Evolutionary conservation across 1,284 basidiomycete genomes (phyloP), one percentile per base, ranked within the genome.

Genomic region (Malassezia yamatoensis): DNA sequence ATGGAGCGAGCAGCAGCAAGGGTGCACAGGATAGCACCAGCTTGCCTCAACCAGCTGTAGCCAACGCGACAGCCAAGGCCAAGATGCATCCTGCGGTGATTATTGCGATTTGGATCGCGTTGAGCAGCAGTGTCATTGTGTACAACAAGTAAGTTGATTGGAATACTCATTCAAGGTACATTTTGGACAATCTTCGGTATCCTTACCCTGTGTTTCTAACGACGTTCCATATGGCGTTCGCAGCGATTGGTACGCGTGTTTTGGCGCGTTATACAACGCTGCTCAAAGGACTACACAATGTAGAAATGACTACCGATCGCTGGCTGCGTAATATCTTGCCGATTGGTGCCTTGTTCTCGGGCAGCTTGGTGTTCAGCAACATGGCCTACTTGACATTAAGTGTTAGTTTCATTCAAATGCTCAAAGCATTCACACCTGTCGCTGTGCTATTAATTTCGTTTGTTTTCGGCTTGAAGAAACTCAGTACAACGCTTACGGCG

Each of bases 401-500:
- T 61, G 88, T 96, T 32, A 83, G 87, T 1, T 96, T 91, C 77
- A 94, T 96, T 65, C 91, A 96, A 76, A 96, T 96, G 91, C 85
- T 96, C 78, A 94, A 94, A 83, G 93, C 91, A 8, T 96, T 96
- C 78, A 88, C 82, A n/a, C 90, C 91, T 0, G 91, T 96, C 13
- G 88, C 90, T 1, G 94, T 96, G 66, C 82, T 96, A 34, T 81
- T 96, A 63, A 91, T 96, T 70, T 91, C 90, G 8, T 96, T 91
- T 81, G 80, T 82, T 0, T 88, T 86, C 80, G 85, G 85, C 62
- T 84, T 91, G 60, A 85, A 90, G 75, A 89, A 94, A 60, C 88
- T 90, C 6, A 90, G 82, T 76, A 82, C 82, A 65, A 85, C 83
- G 64, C 81, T 94, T 6, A 83, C 82, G 5, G 68, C 85, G 55